phyloP scores from a whole-genome alignment of 306 rosid species.

The Mucuna pruriens region DNA sequence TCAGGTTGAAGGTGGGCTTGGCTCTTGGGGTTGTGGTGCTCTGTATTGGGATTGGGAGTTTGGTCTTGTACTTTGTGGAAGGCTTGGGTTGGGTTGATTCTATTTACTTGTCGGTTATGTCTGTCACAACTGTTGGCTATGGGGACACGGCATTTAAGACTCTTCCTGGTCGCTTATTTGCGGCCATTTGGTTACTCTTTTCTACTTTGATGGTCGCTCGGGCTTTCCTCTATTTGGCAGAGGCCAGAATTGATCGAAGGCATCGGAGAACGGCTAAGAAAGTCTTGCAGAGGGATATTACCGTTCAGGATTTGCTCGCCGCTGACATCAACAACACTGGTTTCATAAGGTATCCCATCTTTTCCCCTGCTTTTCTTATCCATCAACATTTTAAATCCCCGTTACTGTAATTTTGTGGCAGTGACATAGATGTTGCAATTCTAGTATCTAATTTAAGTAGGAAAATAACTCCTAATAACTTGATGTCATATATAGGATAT shows the following conservation, averaged over 20 bases:
- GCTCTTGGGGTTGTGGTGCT: constrained; percentile 82
- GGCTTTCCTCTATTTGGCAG: constrained; percentile 77
- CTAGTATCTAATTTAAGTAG: background rate
- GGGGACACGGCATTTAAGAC: constrained; percentile 86
- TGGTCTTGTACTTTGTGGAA: constrained; percentile 69
- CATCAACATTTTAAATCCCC: no score
- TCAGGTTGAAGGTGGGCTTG: constrained; percentile 79
- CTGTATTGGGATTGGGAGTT: constrained; percentile 72
- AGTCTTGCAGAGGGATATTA: constrained; percentile 76
- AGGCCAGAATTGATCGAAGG: constrained; percentile 79
- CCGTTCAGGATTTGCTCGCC: constrained; percentile 78
- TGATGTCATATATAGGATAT: constrained; percentile 21
- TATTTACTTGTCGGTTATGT: constrained; percentile 74
- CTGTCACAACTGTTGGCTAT: constrained; percentile 87
- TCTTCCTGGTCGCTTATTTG: constrained; percentile 68
- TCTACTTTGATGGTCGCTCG: constrained; percentile 81
- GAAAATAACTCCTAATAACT: constrained; percentile 4
- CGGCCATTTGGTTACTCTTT: constrained; percentile 75
- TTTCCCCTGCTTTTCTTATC: no score
- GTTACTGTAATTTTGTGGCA: no score
- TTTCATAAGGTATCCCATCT: constrained; percentile 61
- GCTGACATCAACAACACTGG: constrained; percentile 77
- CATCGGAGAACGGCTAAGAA: constrained; percentile 67
- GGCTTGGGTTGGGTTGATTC: constrained; percentile 71
- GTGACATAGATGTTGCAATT: no score